phyloP scores from a whole-genome alignment of 2,329 filamentous ascomycete genomes.

The Zasmidium citrigriseum region DNA sequence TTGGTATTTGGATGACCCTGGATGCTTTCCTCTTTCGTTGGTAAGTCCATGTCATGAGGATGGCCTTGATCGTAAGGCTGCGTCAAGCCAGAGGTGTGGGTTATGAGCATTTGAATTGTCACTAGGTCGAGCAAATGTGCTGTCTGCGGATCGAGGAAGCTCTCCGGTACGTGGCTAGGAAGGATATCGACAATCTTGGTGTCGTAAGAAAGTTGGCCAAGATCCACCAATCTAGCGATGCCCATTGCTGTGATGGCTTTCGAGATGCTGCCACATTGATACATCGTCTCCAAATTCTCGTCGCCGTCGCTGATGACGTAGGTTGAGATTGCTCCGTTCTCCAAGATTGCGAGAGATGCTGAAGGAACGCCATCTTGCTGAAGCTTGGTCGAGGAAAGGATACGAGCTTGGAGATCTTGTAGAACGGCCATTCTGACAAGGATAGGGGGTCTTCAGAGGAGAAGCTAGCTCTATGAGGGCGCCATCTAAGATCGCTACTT shows the following conservation, averaged over 20 bases:
- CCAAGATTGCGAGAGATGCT: constrained; percentile 23
- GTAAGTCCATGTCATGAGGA: constrained; percentile 8
- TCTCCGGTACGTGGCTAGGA: constrained; percentile 7
- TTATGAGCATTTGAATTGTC: constrained; percentile 27
- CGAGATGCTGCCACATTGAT: constrained; percentile 30
- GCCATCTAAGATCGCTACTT: background rate
- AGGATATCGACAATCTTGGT: constrained; percentile 21
- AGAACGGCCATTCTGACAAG: constrained; percentile 13
- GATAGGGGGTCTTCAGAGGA: too few species aligned
- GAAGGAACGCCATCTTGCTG: constrained; percentile 21
- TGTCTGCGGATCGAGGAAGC: constrained; percentile 19
- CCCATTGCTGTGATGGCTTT: constrained; percentile 28
- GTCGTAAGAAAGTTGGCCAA: constrained; percentile 22
- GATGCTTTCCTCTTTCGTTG: constrained; percentile 17
- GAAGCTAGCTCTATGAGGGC: background rate
- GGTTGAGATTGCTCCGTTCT: constrained; percentile 15
- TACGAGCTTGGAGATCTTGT: constrained; percentile 13
- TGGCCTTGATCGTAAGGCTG: constrained; percentile 30
- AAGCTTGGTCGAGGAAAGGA: constrained; percentile 10
- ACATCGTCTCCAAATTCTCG: constrained; percentile 26
- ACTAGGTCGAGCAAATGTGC: constrained; percentile 22
- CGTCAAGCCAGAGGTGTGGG: constrained; percentile 28
- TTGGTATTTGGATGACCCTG: constrained; percentile 22
- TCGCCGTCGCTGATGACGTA: constrained; percentile 15
- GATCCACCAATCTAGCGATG: constrained; percentile 26